Base-by-base conservation (phyloP, 2,329 filamentous ascomycete genomes). In the Rhytidhysteron rufulum region DNA sequence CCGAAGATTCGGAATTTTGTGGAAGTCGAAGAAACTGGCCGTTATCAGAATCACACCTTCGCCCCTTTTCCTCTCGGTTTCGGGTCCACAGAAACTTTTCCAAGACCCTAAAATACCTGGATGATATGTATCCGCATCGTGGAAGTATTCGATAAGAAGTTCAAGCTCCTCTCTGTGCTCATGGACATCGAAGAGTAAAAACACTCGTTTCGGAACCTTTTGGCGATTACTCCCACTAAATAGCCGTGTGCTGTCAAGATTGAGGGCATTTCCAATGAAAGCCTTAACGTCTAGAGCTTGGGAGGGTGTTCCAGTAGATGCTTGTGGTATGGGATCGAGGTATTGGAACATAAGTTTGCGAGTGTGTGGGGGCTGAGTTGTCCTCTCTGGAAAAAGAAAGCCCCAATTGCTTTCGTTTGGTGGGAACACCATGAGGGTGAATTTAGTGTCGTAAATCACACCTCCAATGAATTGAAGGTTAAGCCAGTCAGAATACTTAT, bases 1-100 rank as follows among this genome's bases (percentile, higher is more conserved):
- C 22, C 53, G 33, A 10, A 62, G 44, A 3, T 42, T 34, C 4
- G 53, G 48, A 3, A 63, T 45, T 22, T 45, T 37, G 42, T 45
- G 51, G 11, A 58, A 35, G 4, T 38, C 8, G 13, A 33, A 46
- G 9, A 54, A 27, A 13, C 24, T 8, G 24, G 13, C 43, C 13
- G 36, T 33, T 31, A 43, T 37, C 13, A 44, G 21, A n/a, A 44
- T 37, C 2, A 44, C 41, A 6, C 41, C 41, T 27, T 27, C 24
- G 24, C 8, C 24, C 24, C 13, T 27, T 13, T 27, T 27, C 24
- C 24, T 13, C 7, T 15, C 16, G 22, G 18, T 29, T 34, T 4
- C 11, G 15, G 18, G 25, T 25, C 10, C 27, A 7, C 29, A 11
- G 20, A 44, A 41, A 16, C 31, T 31, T 20, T 31, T 18, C 41